Base-by-base conservation (phyloP, 2,329 filamentous ascomycete genomes). In the Dryadomyces quercus-mongolicae region DNA sequence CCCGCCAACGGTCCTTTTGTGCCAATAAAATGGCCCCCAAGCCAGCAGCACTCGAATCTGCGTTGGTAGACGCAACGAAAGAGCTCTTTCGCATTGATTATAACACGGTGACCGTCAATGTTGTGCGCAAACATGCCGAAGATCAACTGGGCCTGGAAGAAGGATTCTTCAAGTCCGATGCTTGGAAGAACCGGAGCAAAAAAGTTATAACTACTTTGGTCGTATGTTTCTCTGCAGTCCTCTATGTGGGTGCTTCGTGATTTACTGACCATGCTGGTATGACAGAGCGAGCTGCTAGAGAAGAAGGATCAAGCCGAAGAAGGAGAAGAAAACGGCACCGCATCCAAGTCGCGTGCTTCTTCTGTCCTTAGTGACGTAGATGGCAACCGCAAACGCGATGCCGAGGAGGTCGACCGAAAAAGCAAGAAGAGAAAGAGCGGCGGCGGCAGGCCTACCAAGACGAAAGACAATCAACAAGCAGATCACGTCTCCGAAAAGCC, bases 161-260 rank as follows among this genome's bases (percentile, higher is more conserved):
- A 1, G 76, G 72, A 0, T 81, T 82, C 57, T 74, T 84, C 51
- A 67, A 68, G 15, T 58, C 62, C 2, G 66, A 59, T 0, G 66
- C 74, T 16, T 84, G 81, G 81, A 83, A 84, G 63, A 64, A 67
- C 5, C 74, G 70, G 59, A 83, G 79, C 64, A 84, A 83, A 61
- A 63, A 65, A 1, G 61, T 82, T n/a, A 81, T 84, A 58, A 75
- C 75, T 52, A 66, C 68, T 18, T 68, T 71, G 49, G 73, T 76
- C n/a, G 81, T 83, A 70, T 58, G 76, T 70, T 40, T 40, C 22
- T 15, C 3, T 31, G 16, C 42, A 22, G 25, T 38, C 51, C 3
- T 22, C n/a, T 9, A 4, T 31, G 25, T 31, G 25, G 25, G 25
- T 4, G 15, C 10, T 40, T 12, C 4, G 36, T 9, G 15, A 25